Conservation (phyloP, 2,329 filamentous ascomycete species). For the Exophiala calicioides region DNA sequence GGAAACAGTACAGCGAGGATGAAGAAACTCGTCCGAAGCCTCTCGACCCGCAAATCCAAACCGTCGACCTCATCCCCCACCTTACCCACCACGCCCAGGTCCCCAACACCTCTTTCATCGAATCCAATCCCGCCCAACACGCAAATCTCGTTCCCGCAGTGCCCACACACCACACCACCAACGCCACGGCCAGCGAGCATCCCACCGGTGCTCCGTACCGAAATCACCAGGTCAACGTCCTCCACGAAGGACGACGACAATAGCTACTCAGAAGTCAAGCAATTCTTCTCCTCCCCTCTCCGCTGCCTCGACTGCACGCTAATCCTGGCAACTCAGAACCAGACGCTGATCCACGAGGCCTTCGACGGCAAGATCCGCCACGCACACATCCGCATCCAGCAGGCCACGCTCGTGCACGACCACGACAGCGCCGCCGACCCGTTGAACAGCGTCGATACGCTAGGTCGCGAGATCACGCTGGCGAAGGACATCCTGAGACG, state of each 20-base stretch:
- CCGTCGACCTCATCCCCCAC: too few relatives aligned
- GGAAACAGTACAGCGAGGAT: background rate
- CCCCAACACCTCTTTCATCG: conserved; percentile 2
- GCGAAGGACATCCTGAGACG: background rate
- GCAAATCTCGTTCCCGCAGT: conserved; percentile 12
- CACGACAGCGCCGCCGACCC: background rate
- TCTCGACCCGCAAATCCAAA: conserved; percentile 8
- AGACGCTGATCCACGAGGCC: conserved; percentile 1
- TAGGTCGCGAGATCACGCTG: background rate
- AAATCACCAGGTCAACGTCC: conserved; percentile 1
- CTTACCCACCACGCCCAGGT: too few relatives aligned
- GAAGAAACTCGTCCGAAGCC: conserved; percentile 18
- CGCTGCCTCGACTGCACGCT: conserved; percentile 19
- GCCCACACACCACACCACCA: conserved; percentile 18
- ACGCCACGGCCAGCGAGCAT: conserved; percentile 16
- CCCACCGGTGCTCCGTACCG: conserved; percentile 10
- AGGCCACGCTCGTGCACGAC: background rate
- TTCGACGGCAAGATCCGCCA: conserved; percentile 1
- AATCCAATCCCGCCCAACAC: conserved; percentile 12
- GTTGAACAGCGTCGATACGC: background rate
- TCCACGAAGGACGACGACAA: background rate
- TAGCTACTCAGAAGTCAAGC: background rate
- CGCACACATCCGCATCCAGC: background rate
- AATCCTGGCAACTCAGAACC: background rate
- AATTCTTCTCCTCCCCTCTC: conserved; percentile 9